A percentile compares a stretch with the other conserved stretches of the same genome.
These are phyloP conservation scores for Hericium coralloides DNA, from an alignment of 768 basidiomycete species.

Conservation along the genomic window DNA sequence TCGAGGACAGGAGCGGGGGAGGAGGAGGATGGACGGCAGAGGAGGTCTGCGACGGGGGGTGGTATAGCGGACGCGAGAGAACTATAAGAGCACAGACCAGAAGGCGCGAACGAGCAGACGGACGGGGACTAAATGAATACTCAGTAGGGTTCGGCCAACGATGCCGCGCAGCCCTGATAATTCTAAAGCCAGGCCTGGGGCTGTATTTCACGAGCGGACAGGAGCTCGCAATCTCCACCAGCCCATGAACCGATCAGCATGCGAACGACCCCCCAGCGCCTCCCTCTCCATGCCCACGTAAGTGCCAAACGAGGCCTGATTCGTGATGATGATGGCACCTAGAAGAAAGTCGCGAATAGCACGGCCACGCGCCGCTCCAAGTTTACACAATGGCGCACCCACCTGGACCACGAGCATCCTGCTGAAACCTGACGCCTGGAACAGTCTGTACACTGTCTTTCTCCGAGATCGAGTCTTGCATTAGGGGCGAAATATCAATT, in stretches of 20 bases:
- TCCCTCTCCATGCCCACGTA: too few species aligned
- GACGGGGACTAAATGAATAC: not conserved
- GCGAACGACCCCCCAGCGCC: too few species aligned
- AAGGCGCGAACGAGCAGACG: not conserved
- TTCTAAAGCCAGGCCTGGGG: not conserved
- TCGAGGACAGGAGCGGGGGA: not conserved
- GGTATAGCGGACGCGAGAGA: not conserved
- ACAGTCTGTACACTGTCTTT: too few species aligned
- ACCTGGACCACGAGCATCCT: too few species aligned
- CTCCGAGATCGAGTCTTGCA: too few species aligned
- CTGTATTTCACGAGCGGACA: not conserved
- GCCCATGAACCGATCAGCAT: not conserved
- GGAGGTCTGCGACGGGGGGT: not conserved
- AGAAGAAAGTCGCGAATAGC: too few species aligned
- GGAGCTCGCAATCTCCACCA: not conserved
- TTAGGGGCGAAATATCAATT: too few species aligned
- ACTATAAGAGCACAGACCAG: not conserved
- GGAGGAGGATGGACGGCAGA: not conserved
- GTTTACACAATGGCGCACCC: too few species aligned
- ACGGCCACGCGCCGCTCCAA: too few species aligned
- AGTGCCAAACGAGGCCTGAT: too few species aligned
- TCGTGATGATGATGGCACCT: too few species aligned
- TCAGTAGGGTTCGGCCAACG: not conserved
- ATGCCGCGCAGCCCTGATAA: not conserved
- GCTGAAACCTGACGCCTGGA: too few species aligned